Conservation (phyloP, 371 early-diverging fungal genomes). For the Entomophthora muscae region DNA sequence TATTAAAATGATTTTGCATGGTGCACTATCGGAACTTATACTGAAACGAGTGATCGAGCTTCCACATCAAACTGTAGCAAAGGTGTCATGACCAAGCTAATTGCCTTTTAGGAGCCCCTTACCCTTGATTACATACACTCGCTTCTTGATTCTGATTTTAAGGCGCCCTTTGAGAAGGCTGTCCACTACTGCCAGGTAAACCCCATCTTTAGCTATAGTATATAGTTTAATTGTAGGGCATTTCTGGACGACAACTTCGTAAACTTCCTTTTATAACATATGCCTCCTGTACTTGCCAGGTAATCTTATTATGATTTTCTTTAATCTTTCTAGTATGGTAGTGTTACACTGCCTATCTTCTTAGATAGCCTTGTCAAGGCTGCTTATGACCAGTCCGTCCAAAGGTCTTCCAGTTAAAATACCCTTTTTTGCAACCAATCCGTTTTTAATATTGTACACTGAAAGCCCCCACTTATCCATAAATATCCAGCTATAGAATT, state of each 20-base stretch:
- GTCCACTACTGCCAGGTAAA: neutral
- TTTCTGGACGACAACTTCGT: neutral
- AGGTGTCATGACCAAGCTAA: neutral
- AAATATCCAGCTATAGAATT: too few species aligned
- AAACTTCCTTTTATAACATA: constrained; percentile 12
- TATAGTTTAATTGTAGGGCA: neutral
- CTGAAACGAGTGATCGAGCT: constrained; percentile 16
- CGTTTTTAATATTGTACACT: too few species aligned
- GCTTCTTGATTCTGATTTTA: neutral
- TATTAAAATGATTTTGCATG: constrained; percentile 26
- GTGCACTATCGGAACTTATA: constrained; percentile 26
- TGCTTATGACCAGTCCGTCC: neutral
- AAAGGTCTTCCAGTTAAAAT: too few species aligned
- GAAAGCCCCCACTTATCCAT: too few species aligned
- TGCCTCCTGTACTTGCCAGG: neutral
- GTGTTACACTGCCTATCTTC: neutral
- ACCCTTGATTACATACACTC: neutral
- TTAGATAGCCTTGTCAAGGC: neutral
- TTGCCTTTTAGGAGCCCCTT: neutral
- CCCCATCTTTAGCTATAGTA: neutral
- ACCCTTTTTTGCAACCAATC: too few species aligned
- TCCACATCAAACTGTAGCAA: constrained; percentile 4
- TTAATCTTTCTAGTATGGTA: neutral
- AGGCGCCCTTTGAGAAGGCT: neutral
- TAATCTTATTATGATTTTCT: neutral